Evolutionary conservation across 345 rosid species (phyloP), one percentile per base, ranked within the genome.

Genomic region (Corchorus olitorius): DNA sequence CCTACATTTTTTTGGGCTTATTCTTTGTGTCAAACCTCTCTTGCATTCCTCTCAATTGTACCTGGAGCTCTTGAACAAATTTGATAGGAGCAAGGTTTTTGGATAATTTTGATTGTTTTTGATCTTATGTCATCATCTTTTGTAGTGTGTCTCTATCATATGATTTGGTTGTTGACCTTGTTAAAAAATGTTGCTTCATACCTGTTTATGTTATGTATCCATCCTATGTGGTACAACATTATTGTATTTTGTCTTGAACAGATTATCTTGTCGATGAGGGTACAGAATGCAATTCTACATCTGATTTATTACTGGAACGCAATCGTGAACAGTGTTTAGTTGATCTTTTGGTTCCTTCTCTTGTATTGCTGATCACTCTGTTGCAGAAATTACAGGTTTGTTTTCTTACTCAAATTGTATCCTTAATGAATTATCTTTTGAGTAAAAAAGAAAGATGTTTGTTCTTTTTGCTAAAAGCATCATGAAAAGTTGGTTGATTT

Each of bases 181-280:
- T 71, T 41, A 12, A 72, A 72, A 12, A 58, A 2, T 59, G 41
- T 41, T 73, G 63, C 43, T 22, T 70, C n/a, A n/a, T 65, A 4
- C 54, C 5, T 20, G 75, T 58, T 58, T 19, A 46, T 17, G 54
- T 50, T 53, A 75, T 70, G 73, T 79, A 48, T 49, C 17, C 61
- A 6, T 61, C 37, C 49, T 62, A 27, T 75, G 77, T 41, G 55
- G 63, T 50, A 65, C 7, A 65, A 72, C 55, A 73, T 84, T 72
- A n/a, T 37, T 75, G 69, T 67, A 15, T 53, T 58, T 78, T 73
- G 49, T 64, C 69, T 78, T 88, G 74, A 50, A 73, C 91, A 96
- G 99, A 92, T 90, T 92, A 96, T 88, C 98, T 96, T 73, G 92
- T 96, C 72, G 99, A 96, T 75, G 99, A 93, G 79, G 99, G 97